phyloP scores from a whole-genome alignment of 2,329 filamentous ascomycete genomes.

The Phoma sp. region DNA sequence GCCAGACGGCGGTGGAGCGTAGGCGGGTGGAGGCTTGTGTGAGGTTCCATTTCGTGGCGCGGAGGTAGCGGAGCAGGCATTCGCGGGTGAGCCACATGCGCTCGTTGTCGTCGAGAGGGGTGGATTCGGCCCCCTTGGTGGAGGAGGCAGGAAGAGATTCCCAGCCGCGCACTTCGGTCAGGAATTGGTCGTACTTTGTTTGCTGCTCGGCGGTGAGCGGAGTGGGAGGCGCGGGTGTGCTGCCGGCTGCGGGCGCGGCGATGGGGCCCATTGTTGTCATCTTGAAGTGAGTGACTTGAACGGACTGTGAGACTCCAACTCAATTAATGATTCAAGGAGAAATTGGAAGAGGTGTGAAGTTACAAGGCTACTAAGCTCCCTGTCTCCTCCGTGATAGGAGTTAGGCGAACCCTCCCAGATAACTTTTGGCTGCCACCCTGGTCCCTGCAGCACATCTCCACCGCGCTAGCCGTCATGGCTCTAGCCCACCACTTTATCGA shows the following conservation, averaged over 20 bases:
- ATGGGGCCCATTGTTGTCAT: conserved; percentile 44
- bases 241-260: conserved; percentile 51
- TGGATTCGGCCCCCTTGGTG: conserved; percentile 62
- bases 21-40: conserved; percentile 79
- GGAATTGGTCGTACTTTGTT: conserved; percentile 78
- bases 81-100: conserved; percentile 90
- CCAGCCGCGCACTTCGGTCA: conserved; percentile 74
- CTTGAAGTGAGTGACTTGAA: not conserved
- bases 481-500: conserved; percentile 30
- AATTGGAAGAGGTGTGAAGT: not conserved
- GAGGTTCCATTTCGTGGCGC: conserved; percentile 86
- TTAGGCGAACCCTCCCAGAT: conserved; percentile 7
- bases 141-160: conserved; percentile 69
- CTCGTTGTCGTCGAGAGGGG: conserved; percentile 77
- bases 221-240: conserved; percentile 62
- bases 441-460: conserved; percentile 23
- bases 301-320: too few species aligned
- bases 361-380: not conserved
- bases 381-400: conserved; percentile 9
- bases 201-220: conserved; percentile 77
- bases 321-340: too few species aligned
- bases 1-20: conserved; percentile 81
- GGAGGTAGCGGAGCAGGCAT: conserved; percentile 89
- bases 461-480: conserved; percentile 23
- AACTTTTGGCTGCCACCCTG: conserved; percentile 23